These are phyloP conservation scores for Fraxinus latifolia DNA, from an alignment of 305 asterid genomes.

Conservation along the genomic window DNA sequence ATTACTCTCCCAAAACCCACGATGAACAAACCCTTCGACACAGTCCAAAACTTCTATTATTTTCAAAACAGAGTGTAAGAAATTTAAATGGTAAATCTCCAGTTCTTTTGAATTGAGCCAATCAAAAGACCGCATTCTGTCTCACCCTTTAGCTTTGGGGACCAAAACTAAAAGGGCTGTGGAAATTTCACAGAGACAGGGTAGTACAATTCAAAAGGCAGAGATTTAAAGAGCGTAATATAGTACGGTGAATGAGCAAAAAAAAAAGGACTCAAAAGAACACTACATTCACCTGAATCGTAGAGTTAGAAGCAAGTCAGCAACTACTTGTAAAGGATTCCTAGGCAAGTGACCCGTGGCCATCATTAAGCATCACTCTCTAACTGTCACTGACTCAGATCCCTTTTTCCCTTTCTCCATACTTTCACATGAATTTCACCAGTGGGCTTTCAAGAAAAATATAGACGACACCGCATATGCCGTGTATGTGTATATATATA, in stretches of 20 bases:
- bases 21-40: conserved; percentile 19
- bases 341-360: conserved; percentile 60
- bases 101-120: background rate
- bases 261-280: conserved; percentile 27
- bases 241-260: conserved; percentile 12
- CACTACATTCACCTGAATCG: conserved; percentile 69
- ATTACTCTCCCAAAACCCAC: background rate
- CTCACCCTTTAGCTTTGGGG: conserved; percentile 1
- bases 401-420: conserved; percentile 44
- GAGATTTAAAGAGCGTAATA: conserved; percentile 14
- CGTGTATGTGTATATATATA: background rate
- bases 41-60: background rate
- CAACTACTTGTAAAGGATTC: conserved; percentile 37
- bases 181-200: conserved; percentile 15
- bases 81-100: background rate
- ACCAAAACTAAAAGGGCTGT: background rate
- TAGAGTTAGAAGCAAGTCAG: conserved; percentile 34
- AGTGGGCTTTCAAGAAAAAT: conserved; percentile 40
- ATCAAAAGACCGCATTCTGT: background rate
- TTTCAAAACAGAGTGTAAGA: background rate
- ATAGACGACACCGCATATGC: conserved; percentile 15
- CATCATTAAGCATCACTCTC: conserved; percentile 37
- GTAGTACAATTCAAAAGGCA: conserved; percentile 7
- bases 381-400: conserved; percentile 42
- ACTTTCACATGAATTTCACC: conserved; percentile 68